Conservation (phyloP, 2,329 filamentous ascomycete species). For the Apiospora kogelbergensis region DNA sequence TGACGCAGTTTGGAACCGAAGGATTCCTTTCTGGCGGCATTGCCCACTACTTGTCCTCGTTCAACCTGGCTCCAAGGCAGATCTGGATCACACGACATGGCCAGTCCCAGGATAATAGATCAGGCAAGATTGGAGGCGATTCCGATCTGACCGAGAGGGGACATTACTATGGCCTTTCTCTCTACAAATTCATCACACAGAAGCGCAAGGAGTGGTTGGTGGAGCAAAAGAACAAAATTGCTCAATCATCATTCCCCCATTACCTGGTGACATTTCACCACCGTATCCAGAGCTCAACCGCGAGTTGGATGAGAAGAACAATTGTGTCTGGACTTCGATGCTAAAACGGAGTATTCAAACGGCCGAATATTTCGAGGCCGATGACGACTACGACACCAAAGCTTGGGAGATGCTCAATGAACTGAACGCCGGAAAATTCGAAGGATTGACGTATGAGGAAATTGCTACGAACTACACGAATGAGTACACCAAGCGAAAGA, state of each 20-base stretch:
- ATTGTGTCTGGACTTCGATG: slow-evolving; percentile 99
- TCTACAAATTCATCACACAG: slow-evolving; percentile 80
- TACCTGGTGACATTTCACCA: slow-evolving; percentile 87
- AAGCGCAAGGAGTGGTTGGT: slow-evolving; percentile 81
- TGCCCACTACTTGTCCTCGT: slow-evolving; percentile 92
- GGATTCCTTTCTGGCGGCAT: slow-evolving; percentile 92
- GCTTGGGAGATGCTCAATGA: slow-evolving; percentile 98
- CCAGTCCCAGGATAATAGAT: slow-evolving; percentile 83
- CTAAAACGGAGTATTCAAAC: slow-evolving; percentile 86
- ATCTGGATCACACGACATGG: slow-evolving; percentile 98
- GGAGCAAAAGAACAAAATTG: slow-evolving; percentile 76
- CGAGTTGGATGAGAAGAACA: slow-evolving; percentile 77
- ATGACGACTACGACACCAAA: slow-evolving; percentile 95
- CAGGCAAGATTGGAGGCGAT: slow-evolving; percentile 88
- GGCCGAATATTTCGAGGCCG: slow-evolving; percentile 81
- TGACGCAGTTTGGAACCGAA: slow-evolving; percentile 85
- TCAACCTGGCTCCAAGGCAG: slow-evolving; percentile 91
- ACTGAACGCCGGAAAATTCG: slow-evolving; percentile 88
- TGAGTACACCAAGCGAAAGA: slow-evolving; percentile 77
- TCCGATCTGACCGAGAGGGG: slow-evolving; percentile 78
- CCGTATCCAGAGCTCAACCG: slow-evolving; percentile 84
- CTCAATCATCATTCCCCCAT: slow-evolving; percentile 81
- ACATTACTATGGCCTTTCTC: slow-evolving; percentile 71
- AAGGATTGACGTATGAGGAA: slow-evolving; percentile 91
- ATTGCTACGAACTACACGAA: slow-evolving; percentile 77